A percentile compares a stretch with the other conserved stretches of the same genome.
Evolutionary conservation across 2,329 filamentous ascomycete genomes (phyloP).

Genomic region (Apiospora saccharicola): DNA sequence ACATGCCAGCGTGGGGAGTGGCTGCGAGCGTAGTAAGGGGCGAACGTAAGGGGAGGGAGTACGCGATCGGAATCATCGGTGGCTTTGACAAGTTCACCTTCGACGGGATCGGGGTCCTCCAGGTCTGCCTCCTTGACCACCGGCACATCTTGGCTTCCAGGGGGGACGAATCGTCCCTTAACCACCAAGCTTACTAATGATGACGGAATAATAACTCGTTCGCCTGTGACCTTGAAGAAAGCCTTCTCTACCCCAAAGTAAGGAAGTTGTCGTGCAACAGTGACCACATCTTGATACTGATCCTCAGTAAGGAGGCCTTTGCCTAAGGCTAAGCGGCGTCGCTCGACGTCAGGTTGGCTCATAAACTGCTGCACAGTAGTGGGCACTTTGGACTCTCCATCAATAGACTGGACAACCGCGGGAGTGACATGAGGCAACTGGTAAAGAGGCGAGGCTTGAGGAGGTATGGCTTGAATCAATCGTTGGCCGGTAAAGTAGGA

Average conservation of each 20-base stretch:
- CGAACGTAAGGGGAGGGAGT: slow-evolving; percentile 85
- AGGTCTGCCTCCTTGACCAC: slow-evolving; percentile 80
- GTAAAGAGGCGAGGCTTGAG: slow-evolving; percentile 83
- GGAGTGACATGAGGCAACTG: slow-evolving; percentile 89
- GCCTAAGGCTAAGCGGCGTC: slow-evolving; percentile 75
- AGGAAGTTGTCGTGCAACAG: slow-evolving; percentile 84
- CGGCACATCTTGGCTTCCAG: slow-evolving; percentile 79
- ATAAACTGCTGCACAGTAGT: slow-evolving; percentile 88
- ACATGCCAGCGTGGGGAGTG: slow-evolving; percentile 92
- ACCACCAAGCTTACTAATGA: slow-evolving; percentile 94
- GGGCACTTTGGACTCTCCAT: slow-evolving; percentile 78
- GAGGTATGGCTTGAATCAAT: slow-evolving; percentile 87
- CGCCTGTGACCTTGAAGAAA: slow-evolving; percentile 98
- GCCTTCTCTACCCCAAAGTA: slow-evolving; percentile 85
- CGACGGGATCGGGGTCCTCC: slow-evolving; percentile 89
- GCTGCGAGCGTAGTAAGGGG: slow-evolving; percentile 89
- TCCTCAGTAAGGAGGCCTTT: slow-evolving; percentile 74
- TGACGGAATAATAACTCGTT: slow-evolving; percentile 89
- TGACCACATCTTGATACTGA: slow-evolving; percentile 79
- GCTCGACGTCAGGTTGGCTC: slow-evolving; percentile 77
- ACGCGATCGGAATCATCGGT: slow-evolving; percentile 68
- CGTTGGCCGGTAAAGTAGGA: slow-evolving; percentile 85
- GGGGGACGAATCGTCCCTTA: slow-evolving; percentile 92
- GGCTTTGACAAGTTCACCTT: slow-evolving; percentile 83
- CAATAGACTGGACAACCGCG: slow-evolving; percentile 69